Evolutionary conservation across 83 land plant genomes (phyloP).

Genomic region (Thuja plicata): DNA sequence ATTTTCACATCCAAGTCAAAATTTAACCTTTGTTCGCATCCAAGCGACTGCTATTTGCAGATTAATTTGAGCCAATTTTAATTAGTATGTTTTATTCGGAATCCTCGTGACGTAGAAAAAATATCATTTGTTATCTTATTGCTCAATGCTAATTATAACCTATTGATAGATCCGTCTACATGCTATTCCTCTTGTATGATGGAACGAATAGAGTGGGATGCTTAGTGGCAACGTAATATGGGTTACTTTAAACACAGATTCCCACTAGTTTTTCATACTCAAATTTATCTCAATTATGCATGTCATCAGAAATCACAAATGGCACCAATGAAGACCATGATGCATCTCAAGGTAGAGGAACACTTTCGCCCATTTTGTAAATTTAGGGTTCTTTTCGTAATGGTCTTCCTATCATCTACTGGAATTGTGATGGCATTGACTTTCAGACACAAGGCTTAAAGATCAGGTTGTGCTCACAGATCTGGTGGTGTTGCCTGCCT

Average conservation of each 20-base stretch:
- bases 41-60: neutral
- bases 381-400: neutral
- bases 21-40: neutral
- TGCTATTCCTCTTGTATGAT: neutral
- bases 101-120: neutral
- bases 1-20: neutral
- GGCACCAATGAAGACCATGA: neutral
- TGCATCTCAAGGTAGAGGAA: neutral
- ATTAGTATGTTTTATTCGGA: too few species aligned
- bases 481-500: neutral
- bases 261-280: neutral
- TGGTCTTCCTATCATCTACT: neutral
- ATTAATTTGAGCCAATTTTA: neutral
- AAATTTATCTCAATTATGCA: neutral
- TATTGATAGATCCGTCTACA: neutral
- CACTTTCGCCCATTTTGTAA: neutral
- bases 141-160: neutral
- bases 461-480: neutral
- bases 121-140: neutral
- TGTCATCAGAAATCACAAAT: neutral
- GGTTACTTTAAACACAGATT: too few species aligned
- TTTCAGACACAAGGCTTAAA: neutral
- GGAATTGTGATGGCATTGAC: neutral
- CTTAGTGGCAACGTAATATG: neutral
- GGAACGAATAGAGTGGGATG: neutral